Evolutionary conservation across 306 rosid genomes (phyloP).

Genomic region (Trifolium fragiferum): DNA sequence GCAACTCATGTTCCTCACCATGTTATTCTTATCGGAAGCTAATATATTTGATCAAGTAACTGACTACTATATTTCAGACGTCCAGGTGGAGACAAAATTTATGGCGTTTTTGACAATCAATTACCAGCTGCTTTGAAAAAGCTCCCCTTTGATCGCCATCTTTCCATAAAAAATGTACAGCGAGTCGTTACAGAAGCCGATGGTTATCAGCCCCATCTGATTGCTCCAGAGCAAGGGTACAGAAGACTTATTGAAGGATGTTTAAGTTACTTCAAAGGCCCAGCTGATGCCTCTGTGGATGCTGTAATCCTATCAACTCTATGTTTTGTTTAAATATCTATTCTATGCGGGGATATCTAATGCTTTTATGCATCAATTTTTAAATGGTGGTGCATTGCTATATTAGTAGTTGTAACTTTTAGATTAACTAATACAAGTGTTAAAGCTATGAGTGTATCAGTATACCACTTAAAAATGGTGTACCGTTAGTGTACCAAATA

Average conservation of each 20-base stretch:
- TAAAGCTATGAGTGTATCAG: too few relatives aligned
- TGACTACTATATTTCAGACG: conserved; percentile 32
- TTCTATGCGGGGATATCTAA: background rate
- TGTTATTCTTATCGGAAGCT: background rate
- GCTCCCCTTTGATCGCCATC: conserved; percentile 43
- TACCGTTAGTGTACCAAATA: too few relatives aligned
- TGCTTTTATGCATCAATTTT: background rate
- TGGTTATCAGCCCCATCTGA: conserved; percentile 47
- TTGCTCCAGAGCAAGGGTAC: conserved; percentile 48
- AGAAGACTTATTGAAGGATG: conserved; percentile 50
- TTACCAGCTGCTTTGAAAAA: conserved; percentile 46
- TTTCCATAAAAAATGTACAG: conserved; percentile 40
- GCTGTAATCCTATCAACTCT: conserved; percentile 39
- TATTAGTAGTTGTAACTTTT: background rate
- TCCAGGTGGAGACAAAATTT: conserved; percentile 43
- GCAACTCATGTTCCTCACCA: background rate
- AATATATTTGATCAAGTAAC: conserved; percentile 25
- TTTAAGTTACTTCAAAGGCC: conserved; percentile 43
- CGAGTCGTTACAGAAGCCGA: conserved; percentile 42
- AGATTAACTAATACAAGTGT: background rate
- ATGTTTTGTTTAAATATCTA: conserved; percentile 3
- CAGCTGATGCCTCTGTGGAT: conserved; percentile 45
- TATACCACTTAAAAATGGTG: too few relatives aligned
- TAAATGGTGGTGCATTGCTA: background rate
- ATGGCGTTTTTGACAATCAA: conserved; percentile 45